These are phyloP conservation scores for Ophiostoma montium DNA, from an alignment of 2,329 filamentous ascomycete genomes.

Conservation along the genomic window DNA sequence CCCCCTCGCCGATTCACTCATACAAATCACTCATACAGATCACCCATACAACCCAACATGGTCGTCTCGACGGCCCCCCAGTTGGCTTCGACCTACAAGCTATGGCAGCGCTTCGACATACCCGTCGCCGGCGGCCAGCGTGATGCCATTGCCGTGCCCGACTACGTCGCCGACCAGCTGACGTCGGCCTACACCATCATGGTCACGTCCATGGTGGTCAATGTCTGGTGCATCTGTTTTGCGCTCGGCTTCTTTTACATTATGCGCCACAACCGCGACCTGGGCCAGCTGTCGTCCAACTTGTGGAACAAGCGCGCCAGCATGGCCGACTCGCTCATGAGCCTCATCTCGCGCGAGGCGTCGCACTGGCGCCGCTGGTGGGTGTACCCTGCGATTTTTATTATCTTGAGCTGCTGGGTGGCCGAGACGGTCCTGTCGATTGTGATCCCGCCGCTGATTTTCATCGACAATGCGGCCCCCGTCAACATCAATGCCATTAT, in stretches of 20 bases:
- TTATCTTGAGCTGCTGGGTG: conserved; percentile 9
- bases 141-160: conserved; percentile 8
- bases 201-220: conserved; percentile 10
- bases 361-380: conserved; percentile 11
- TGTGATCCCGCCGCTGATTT: conserved; percentile 8
- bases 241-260: conserved; percentile 12
- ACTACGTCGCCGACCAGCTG: conserved; percentile 10
- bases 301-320: conserved; percentile 11
- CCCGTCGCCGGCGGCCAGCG: conserved; percentile 8
- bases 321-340: conserved; percentile 11
- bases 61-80: conserved; percentile 10
- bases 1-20: too few species aligned
- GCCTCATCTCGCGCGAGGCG: conserved; percentile 2
- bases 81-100: conserved; percentile 9
- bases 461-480: conserved; percentile 10
- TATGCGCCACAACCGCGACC: conserved; percentile 11
- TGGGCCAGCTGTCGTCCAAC: conserved; percentile 9
- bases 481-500: conserved; percentile 9
- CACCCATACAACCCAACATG: background rate
- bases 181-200: conserved; percentile 10
- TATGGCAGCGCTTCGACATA: conserved; percentile 10
- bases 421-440: conserved; percentile 10
- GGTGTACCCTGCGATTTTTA: conserved; percentile 11
- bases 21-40: background rate
- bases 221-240: conserved; percentile 11